A percentile compares a stretch with the other conserved stretches of the same genome.
Evolutionary conservation across 805 yeast species (phyloP).

Genomic region (Metschnikowia baotianmanensis): DNA sequence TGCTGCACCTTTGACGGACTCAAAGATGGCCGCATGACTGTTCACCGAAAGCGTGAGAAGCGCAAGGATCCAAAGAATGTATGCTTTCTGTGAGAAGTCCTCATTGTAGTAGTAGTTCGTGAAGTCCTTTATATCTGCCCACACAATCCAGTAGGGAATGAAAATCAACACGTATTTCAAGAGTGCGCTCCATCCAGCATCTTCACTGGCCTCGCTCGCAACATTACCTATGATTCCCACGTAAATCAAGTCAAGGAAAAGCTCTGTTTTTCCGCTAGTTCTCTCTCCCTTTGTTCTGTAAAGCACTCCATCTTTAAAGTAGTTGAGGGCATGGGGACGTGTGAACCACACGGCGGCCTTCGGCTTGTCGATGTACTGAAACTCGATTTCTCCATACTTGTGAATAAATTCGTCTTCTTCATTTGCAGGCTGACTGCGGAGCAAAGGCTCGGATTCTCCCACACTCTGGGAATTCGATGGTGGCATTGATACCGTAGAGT

Average conservation of each 20-base stretch:
- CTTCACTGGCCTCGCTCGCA: conserved; percentile 51
- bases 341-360: conserved; percentile 39
- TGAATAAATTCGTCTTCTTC: conserved; percentile 43
- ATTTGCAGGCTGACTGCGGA: too few relatives aligned
- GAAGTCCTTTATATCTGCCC: conserved; percentile 64
- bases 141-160: conserved; percentile 57
- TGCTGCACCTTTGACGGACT: conserved; percentile 37
- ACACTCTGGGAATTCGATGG: too few relatives aligned
- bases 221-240: conserved; percentile 63
- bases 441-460: too few relatives aligned
- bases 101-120: conserved; percentile 63
- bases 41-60: conserved; percentile 52
- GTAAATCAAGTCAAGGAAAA: conserved; percentile 60
- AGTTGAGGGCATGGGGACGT: conserved; percentile 58
- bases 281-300: conserved; percentile 57
- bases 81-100: conserved; percentile 52
- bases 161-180: conserved; percentile 49
- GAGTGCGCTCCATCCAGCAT: conserved; percentile 47
- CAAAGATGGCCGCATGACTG: conserved; percentile 37
- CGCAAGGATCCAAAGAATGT: conserved; percentile 51
- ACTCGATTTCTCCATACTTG: conserved; percentile 49
- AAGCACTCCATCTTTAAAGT: conserved; percentile 54
- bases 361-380: conserved; percentile 47
- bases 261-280: conserved; percentile 50
- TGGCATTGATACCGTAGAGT: too few relatives aligned